Base-by-base conservation (phyloP, 2,329 filamentous ascomycete species). In the Sarocladium kiliense region DNA sequence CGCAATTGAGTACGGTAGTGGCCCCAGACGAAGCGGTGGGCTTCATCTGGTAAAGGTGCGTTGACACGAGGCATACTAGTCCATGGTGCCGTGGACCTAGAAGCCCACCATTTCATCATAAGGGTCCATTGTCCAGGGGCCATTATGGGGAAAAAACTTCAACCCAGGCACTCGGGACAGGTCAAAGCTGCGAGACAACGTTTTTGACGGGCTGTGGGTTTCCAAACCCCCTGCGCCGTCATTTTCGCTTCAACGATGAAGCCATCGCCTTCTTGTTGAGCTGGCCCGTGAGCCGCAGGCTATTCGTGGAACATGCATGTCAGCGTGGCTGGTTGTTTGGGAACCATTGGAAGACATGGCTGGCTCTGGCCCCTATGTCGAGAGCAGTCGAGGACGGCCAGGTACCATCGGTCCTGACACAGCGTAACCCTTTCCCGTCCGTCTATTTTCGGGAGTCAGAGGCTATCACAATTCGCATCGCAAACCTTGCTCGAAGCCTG, bases 91-190 rank as follows among this genome's bases (percentile, higher is more conserved):
- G 47, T 51, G 47, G n/a, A 12, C 9, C 16, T 7, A 3, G n/a
- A 27, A 51, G 26, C 19, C 47, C 47, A 51, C 47, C 26, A 51
- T 51, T 51, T 51, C 47, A 51, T 51, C 47, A 51, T 51, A 34
- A 51, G 47, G 47, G 47, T 51, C 47, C 47, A 49, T 49, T 12
- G 26, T 49, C 44, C 23, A 51, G 18, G 27, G 26, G 47, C 16
- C 47, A 36, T 36, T 21, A 18, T n/a, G 26, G 27, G 30, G n/a
- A 23, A 18, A 23, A 51, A 34, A 49, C 23, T 49, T 44, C 41
- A 47, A 47, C 12, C 44, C 44, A 30, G 25, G n/a, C 19, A n/a
- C 44, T 47, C 44, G 44, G 44, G 44, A 47, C 44, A 16, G 19
- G 39, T 44, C 39, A 47, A 47, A 27, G 23, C 44, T 47, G 21